Base-by-base conservation (phyloP, 2,329 filamentous ascomycete species). In the Ophiocordyceps camponoti-floridani region DNA sequence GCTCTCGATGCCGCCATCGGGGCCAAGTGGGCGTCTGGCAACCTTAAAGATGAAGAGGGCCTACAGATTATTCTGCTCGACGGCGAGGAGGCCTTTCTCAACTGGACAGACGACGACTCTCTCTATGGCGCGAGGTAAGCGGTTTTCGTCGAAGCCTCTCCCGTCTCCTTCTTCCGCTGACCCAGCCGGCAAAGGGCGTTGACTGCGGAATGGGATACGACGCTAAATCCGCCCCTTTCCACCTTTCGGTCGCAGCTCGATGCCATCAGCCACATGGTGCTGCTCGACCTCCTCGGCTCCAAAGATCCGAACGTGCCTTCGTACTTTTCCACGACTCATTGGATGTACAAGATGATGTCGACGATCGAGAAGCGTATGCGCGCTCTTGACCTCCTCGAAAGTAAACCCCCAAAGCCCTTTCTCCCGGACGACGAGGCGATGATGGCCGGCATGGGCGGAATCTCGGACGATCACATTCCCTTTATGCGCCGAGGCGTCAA, bases 41-140 rank as follows among this genome's bases (percentile, higher is more conserved):
- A 76, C 50, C 68, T 72, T 4, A 80, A 74, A 18, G 13, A 27
- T 12, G 10, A 30, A n/a, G 12, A 26, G 40, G 89, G 89, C 1
- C 72, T 98, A 31, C 91, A 96, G 65, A 83, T 98, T 27, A 51
- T 98, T 27, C 72, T 98, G 45, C 64, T 98, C 8, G 91, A 98
- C 56, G 91, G 91, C 4, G 91, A 98, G 63, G 91, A 98, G 62
- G 88, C 91, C 0, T 98, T 94, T 62, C 65, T 75, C 19, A 62
- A 61, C 1, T 98, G 91, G 91, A 82, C 78, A 1, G 74, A 75
- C 33, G 74, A 70, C 0, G 91, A 98, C 60, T 93, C 84, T 5
- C 64, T 95, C 4, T 98, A 98, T 54, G 91, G 91, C 3, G 76
- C 89, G 16, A 77, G 86, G 79, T 83, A 9, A 26, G n/a, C 16